Base-by-base conservation (phyloP, 768 basidiomycete species). In the Pleurotus citrinopileatus region DNA sequence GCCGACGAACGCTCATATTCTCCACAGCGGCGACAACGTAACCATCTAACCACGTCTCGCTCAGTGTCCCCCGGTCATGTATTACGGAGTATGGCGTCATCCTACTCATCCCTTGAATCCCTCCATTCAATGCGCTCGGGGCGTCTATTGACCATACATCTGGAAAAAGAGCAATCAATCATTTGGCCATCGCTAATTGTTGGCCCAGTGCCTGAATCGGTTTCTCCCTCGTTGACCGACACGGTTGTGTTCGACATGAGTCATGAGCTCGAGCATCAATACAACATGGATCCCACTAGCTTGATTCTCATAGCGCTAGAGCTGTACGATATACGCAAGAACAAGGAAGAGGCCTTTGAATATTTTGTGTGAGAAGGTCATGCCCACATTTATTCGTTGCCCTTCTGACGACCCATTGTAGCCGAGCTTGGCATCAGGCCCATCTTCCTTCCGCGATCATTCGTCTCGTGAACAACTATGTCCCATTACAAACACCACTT, bases 281-380 rank as follows among this genome's bases (percentile, higher is more conserved):
- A 87, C 59, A 91, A 92, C 59, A 90, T 92, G 87, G 90, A 92
- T 65, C 84, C 90, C 1, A 92, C 90, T 12, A 91, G 89, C 67
- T 71, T 92, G 23, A 82, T 84, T 1, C 68, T 91, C 51, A 78
- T 84, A 56, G 90, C 79, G 7, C 70, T 90, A 38, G 90, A 92
- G 59, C 63, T 86, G 36, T 79, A 80, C 44, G 89, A 91, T 64
- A 89, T 92, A 45, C 77, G 87, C 43, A 84, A 84, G 63, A 81
- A 90, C 46, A 82, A 78, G 55, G 85, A 87, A 40, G 86, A 84
- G 55, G 90, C 90, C 3, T 92, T 92, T 58, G 89, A 91, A 70
- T 89, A 79, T 60, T 89, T 91, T 60, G 66, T 89, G 89, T 87
- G 63, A 65, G 89, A 77, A 32, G 9, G 19, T 42, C 44, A 42